Base-by-base conservation (phyloP, 352 stramenopile species). In the Peronospora belbahrii region DNA sequence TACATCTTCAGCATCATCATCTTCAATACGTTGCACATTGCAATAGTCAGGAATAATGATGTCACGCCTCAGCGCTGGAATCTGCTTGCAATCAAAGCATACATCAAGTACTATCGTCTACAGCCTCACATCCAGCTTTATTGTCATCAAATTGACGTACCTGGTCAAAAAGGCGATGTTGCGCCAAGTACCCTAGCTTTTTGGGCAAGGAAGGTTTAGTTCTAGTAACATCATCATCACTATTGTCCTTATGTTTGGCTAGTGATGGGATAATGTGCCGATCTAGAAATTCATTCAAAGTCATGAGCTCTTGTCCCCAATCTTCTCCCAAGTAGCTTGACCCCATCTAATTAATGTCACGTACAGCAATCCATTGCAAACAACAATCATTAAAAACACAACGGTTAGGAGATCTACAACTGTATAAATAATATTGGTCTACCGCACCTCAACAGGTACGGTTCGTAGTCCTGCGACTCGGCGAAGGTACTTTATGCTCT, bases 91-190 rank as follows among this genome's bases (percentile, higher is more conserved):
- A 33, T 27, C 39, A 15, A 44, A 42, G 22, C 8, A 41, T 5
- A 18, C 32, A 33, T 67, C 23, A 55, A 40, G 42, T 2, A 42
- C 28, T 33, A 49, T 52, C 39, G 13, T 28, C 13, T 14, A 40
- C 22, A 38, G 6, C 20, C 22, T 38, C 19, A 30, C 15, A 18
- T 13, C 11, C 19, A 52, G 34, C 15, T 30, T 24, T 14, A 44
- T 30, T 34, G 8, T 14, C 18, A 10, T 27, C 14, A 5, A 36
- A 9, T 39, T 13, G 19, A 44, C 40, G n/a, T 40, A 88, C 79
- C 73, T 95, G 84, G 9, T 95, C 86, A 56, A 96, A 95, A 22
- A 96, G 74, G 42, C 85, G 68, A 31, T 96, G 83, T 56, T 96
- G 86, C 0, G 86, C 86, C 27, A 96, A 53, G 44, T 96, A 96